Base-by-base conservation (phyloP, 495 filamentous ascomycete species). In the Annulohypoxylon moriforme region DNA sequence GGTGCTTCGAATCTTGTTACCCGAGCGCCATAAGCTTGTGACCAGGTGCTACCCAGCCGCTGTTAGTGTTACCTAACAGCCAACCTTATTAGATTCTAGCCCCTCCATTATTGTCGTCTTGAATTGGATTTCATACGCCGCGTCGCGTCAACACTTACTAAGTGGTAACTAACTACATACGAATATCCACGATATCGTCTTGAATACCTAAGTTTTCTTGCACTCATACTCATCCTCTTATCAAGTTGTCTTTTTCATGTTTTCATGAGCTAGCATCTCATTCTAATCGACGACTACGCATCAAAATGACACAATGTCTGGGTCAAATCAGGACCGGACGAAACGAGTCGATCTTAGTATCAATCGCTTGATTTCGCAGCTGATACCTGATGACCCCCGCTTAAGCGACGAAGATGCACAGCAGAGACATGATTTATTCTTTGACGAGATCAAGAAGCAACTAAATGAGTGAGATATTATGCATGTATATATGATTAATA, bases 361-460 rank as follows among this genome's bases (percentile, higher is more conserved):
- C 77, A 83, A 88, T 77, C 85, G 83, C 71, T 81, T 89, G 77
- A 85, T 89, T 64, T 79, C 81, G 31, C 84, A 85, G 38, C 71
- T 89, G 58, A 76, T 88, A 59, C 85, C 85, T 65, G 71, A 79
- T 60, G 79, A 84, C 64, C 81, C 84, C 52, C 76, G 79, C 69
- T 81, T 86, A 24, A 83, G 83, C 73, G 82, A 87, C 50, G 81
- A 84, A 34, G 71, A 76, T 9, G 79, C 82, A 14, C 81, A 87
- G 69, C 84, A 85, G 62, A 78, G 84, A 68, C 83, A 88, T 65
- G 77, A 86, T 63, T 77, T 78, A 57, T 84, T 84, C 69, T 81
- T 86, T 49, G 83, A 88, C 14, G 80, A 86, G 56, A 85, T 86
- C 34, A 79, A 69, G 61, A 65, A 78, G 44, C 74, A 74, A 52